Percentiles rank a stretch among this genome's conserved stretches.
phyloP scores from a whole-genome alignment of 1,284 basidiomycete genomes.

The Ustilago curta region DNA sequence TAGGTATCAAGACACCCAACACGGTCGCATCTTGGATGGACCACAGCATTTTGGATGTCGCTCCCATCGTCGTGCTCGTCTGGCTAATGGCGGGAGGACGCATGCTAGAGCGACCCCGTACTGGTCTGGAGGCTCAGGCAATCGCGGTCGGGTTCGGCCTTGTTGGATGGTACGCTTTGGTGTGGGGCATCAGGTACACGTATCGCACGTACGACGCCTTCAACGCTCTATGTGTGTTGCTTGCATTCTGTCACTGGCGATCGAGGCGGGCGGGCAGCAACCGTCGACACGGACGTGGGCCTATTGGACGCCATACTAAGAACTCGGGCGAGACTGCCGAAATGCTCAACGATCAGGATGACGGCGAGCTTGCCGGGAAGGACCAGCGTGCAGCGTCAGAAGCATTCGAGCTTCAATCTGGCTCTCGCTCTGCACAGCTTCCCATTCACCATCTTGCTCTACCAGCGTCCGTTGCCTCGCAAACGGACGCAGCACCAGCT shows the following conservation, averaged over 20 bases:
- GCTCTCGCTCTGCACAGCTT: constrained; percentile 8
- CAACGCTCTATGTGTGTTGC: constrained; percentile 25
- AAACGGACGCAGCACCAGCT: not conserved
- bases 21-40: constrained; percentile 71
- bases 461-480: constrained; percentile 11
- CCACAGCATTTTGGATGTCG: constrained; percentile 78
- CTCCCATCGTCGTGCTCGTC: constrained; percentile 76
- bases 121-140: constrained; percentile 17
- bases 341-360: constrained; percentile 19
- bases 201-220: constrained; percentile 50
- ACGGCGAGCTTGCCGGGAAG: not conserved
- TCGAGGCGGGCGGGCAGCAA: constrained; percentile 20
- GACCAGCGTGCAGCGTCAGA: not conserved
- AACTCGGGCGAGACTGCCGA: constrained; percentile 26
- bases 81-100: constrained; percentile 53
- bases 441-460: constrained; percentile 41
- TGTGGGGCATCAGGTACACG: constrained; percentile 54
- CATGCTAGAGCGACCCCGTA: constrained; percentile 36
- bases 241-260: constrained; percentile 38
- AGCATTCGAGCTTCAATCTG: constrained; percentile 19
- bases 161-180: constrained; percentile 36
- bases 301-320: constrained; percentile 3
- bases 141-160: constrained; percentile 29
- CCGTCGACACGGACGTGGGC: not conserved
- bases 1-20: constrained; percentile 65